These are phyloP conservation scores for Geotrichum phurueaensis DNA, from an alignment of 1,139 yeast species.

Conservation along the genomic window DNA sequence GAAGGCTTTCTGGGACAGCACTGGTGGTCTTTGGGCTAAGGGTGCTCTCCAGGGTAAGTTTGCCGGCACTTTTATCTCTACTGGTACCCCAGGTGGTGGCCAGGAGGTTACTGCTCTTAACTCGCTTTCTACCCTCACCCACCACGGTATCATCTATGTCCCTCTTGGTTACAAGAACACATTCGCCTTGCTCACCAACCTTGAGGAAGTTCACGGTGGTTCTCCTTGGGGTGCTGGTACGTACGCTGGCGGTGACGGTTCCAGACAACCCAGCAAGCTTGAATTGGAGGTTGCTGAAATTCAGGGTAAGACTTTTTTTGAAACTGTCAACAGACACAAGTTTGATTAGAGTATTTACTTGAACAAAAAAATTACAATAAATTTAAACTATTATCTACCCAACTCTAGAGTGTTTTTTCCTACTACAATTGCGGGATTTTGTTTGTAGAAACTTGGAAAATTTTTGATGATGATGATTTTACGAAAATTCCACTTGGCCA, in stretches of 20 bases:
- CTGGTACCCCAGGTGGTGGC: conserved; percentile 77
- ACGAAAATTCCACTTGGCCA: too few relatives aligned
- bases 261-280: conserved; percentile 55
- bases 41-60: conserved; percentile 66
- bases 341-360: too few relatives aligned
- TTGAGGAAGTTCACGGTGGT: conserved; percentile 66
- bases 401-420: too few relatives aligned
- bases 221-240: conserved; percentile 42
- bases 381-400: too few relatives aligned
- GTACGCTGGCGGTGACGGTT: conserved; percentile 62
- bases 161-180: conserved; percentile 51
- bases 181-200: conserved; percentile 49
- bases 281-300: conserved; percentile 54
- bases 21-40: conserved; percentile 70
- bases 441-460: too few relatives aligned
- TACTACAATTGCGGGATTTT: too few relatives aligned
- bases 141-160: conserved; percentile 20
- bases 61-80: conserved; percentile 64
- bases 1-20: conserved; percentile 67
- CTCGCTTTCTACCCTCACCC: conserved; percentile 56
- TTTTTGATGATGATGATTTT: too few relatives aligned
- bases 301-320: conserved; percentile 57
- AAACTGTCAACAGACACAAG: not conserved
- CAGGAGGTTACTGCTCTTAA: conserved; percentile 62
- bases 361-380: too few relatives aligned